Evolutionary conservation across 1,139 yeast species (phyloP).

Genomic region (Suhomyces yuchorum): DNA sequence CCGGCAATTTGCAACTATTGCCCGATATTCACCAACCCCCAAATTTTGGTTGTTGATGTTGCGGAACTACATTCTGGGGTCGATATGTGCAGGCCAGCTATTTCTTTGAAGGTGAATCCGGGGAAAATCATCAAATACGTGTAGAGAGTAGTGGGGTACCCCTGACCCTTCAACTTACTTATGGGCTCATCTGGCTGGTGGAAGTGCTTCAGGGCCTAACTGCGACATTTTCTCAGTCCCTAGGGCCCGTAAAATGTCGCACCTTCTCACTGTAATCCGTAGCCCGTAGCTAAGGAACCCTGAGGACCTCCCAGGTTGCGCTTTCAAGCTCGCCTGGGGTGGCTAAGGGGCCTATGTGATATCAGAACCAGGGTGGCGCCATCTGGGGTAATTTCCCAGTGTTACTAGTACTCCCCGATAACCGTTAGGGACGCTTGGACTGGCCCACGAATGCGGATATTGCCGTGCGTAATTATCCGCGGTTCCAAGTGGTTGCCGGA

Average conservation of each 20-base stretch:
- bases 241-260: background rate
- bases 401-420: no score
- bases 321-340: no score
- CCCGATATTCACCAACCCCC: no score
- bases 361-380: background rate
- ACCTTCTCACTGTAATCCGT: background rate
- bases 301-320: no score
- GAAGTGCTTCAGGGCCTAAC: background rate
- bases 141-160: background rate
- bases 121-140: background rate
- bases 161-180: background rate
- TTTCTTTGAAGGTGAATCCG: background rate
- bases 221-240: background rate
- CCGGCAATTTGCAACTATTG: no score
- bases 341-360: background rate
- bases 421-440: no score
- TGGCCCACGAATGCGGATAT: no score
- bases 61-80: no score
- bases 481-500: background rate
- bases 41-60: no score
- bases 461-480: no score
- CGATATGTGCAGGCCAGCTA: background rate
- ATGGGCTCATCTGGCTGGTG: background rate
- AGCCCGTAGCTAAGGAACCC: no score
- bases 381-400: background rate